A percentile compares a stretch with the other conserved stretches of the same genome.
These are phyloP conservation scores for Hypoxylon sp. DNA, from an alignment of 2,329 filamentous ascomycete genomes.

Conservation along the genomic window DNA sequence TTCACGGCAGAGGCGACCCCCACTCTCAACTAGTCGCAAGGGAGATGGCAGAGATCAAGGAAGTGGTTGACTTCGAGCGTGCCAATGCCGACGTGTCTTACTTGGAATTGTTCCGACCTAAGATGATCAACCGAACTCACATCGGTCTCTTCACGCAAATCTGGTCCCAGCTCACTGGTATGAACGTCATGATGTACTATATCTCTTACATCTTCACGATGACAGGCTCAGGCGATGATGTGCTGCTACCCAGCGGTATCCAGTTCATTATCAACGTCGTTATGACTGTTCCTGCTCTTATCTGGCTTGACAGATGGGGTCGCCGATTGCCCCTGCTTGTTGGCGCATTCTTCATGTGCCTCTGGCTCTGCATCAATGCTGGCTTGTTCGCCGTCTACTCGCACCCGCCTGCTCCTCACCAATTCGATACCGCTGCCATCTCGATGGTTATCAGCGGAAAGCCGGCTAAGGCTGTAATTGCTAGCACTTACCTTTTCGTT, in stretches of 20 bases:
- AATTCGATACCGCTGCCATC: constrained; percentile 60
- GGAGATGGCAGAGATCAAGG: constrained; percentile 80
- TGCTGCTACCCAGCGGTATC: constrained; percentile 76
- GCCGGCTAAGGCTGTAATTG: constrained; percentile 71
- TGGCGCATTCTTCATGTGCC: constrained; percentile 75
- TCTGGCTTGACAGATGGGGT: constrained; percentile 83
- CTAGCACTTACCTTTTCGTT: constrained; percentile 76
- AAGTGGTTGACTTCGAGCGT: constrained; percentile 81
- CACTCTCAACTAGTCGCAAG: constrained; percentile 75
- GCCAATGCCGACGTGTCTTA: constrained; percentile 78
- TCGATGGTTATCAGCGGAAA: constrained; percentile 64
- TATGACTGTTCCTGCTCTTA: constrained; percentile 81
- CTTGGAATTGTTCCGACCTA: constrained; percentile 78
- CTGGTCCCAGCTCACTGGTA: constrained; percentile 82
- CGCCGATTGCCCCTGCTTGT: constrained; percentile 77
- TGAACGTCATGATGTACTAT: constrained; percentile 83
- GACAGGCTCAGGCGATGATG: constrained; percentile 74
- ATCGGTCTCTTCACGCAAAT: constrained; percentile 82
- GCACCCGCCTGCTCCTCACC: constrained; percentile 51
- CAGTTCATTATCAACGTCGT: constrained; percentile 85
- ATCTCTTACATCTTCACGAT: constrained; percentile 80
- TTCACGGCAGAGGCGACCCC: constrained; percentile 76
- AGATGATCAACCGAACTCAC: constrained; percentile 80
- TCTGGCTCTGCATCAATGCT: constrained; percentile 64
- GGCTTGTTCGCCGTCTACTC: constrained; percentile 62